Evolutionary conservation across 768 basidiomycete species (phyloP), one percentile per base, ranked within the genome.

Genomic region (Psilocybe subaeruginosa): DNA sequence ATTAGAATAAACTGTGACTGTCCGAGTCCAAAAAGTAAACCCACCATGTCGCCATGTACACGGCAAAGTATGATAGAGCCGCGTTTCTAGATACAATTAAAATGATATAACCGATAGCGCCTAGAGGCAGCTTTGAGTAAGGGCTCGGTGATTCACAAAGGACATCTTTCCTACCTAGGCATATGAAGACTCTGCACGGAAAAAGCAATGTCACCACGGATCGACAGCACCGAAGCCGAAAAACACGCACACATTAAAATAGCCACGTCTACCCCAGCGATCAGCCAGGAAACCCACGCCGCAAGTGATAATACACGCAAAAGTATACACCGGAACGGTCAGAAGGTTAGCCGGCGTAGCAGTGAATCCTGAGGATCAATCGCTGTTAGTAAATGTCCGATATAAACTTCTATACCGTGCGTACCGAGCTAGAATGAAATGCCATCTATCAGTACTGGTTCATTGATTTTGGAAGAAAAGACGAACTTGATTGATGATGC

Each of bases 321-420:
- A 79, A 7, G 79, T 80, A 67, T 92, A 93, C 39, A 92, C 89
- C 0, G 91, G 92, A 3, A 92, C 90, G 3, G 89, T 90, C 56
- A 93, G 72, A 45, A 93, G 77, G 71, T 93, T 92, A 7, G 92
- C 91, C 0, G 80, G 80, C 0, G 90, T 91, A 3, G 89, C 88
- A n/a, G 75, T 74, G 71, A 79, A 92, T 7, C 89, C 89, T 65
- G 23, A 66, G n/a, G n/a, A n/a, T 11, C 31, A 31, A 35, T 46
- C n/a, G 19, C 39, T 35, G 2, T 56, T 58, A 17, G 39, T 27
- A 17, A 7, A 23, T 29, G 27, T 12, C 27, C 14, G 41, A 52
- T 5, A 49, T 14, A 7, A 8, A 50, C 12, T n/a, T 19, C 19
- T 4, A 9, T 14, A 33, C 9, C 8, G 16, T 0, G 27, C 61